Percentiles rank a stretch among this genome's conserved stretches.
Conservation (phyloP, 2,329 filamentous ascomycete genomes). For the Colletotrichum magnum region DNA sequence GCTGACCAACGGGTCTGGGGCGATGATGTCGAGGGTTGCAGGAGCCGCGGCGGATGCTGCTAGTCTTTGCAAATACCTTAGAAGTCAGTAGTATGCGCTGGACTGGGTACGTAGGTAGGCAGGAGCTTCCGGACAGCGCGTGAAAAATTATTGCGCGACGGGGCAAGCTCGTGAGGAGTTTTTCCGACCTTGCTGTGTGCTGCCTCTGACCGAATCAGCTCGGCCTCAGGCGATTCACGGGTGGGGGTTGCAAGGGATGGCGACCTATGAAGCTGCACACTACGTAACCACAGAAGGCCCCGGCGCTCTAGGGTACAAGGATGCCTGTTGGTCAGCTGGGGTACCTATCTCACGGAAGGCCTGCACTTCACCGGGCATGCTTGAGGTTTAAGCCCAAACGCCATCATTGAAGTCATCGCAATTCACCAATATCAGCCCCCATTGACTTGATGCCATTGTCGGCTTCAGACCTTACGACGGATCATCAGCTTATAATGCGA, state of each 20-base stretch:
- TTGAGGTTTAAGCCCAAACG: too few relatives aligned
- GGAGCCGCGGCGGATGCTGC: slow-evolving; percentile 45
- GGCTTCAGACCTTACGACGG: too few relatives aligned
- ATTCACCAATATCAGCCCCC: too few relatives aligned
- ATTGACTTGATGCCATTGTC: too few relatives aligned
- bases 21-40: slow-evolving; percentile 51
- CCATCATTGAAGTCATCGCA: too few relatives aligned
- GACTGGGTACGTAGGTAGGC: slow-evolving; percentile 2
- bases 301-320: slow-evolving; percentile 23
- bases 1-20: slow-evolving; percentile 28
- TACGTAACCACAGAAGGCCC: slow-evolving; percentile 38
- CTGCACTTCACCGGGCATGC: too few relatives aligned
- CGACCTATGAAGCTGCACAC: slow-evolving; percentile 30
- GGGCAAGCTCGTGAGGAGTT: slow-evolving; percentile 38
- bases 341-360: too few relatives aligned
- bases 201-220: slow-evolving; percentile 34
- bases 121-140: slow-evolving; percentile 33
- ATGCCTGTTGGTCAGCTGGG: slow-evolving; percentile 32
- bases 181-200: slow-evolving; percentile 25
- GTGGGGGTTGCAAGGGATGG: slow-evolving; percentile 36
- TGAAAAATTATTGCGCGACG: slow-evolving; percentile 43
- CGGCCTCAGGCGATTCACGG: slow-evolving; percentile 36
- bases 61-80: slow-evolving; percentile 2
- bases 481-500: too few relatives aligned
- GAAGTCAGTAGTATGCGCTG: slow-evolving; percentile 26